Percentiles rank a stretch among this genome's conserved stretches.
Evolutionary conservation across 495 filamentous ascomycete species (phyloP).

Genomic region (Hypoxylon lienhwacheense): DNA sequence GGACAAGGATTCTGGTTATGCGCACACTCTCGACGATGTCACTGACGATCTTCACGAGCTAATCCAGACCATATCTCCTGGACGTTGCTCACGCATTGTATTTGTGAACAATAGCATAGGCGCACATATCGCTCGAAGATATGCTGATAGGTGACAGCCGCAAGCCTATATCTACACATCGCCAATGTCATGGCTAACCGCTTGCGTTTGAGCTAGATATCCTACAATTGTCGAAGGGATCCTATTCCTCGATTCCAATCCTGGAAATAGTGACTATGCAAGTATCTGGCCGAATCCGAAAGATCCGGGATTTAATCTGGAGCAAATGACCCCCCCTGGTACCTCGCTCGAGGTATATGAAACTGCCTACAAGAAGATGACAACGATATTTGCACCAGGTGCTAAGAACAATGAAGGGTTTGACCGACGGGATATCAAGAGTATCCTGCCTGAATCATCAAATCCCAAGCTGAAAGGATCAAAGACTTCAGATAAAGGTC

Average conservation of each 20-base stretch:
- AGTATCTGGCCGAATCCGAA: slow-evolving; percentile 31
- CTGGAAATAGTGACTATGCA: slow-evolving; percentile 25
- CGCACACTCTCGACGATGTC: slow-evolving; percentile 27
- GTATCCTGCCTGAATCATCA: slow-evolving; percentile 43
- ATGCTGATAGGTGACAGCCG: slow-evolving; percentile 21
- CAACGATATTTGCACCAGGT: slow-evolving; percentile 45
- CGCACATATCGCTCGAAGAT: slow-evolving; percentile 23
- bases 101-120: slow-evolving; percentile 27
- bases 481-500: slow-evolving; percentile 41
- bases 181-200: background rate
- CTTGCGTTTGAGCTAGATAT: slow-evolving; percentile 7
- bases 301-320: slow-evolving; percentile 24
- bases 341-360: slow-evolving; percentile 26
- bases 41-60: slow-evolving; percentile 28
- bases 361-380: slow-evolving; percentile 26
- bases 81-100: slow-evolving; percentile 18
- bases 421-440: slow-evolving; percentile 45
- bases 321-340: slow-evolving; percentile 19
- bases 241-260: slow-evolving; percentile 23
- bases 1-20: slow-evolving; percentile 25
- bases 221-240: slow-evolving; percentile 22
- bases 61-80: slow-evolving; percentile 12
- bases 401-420: slow-evolving; percentile 53
- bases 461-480: slow-evolving; percentile 27
- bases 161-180: background rate